These are phyloP conservation scores for Saccharomyces pastorianus DNA, from an alignment of 1,139 yeast genomes.

Conservation along the genomic window DNA sequence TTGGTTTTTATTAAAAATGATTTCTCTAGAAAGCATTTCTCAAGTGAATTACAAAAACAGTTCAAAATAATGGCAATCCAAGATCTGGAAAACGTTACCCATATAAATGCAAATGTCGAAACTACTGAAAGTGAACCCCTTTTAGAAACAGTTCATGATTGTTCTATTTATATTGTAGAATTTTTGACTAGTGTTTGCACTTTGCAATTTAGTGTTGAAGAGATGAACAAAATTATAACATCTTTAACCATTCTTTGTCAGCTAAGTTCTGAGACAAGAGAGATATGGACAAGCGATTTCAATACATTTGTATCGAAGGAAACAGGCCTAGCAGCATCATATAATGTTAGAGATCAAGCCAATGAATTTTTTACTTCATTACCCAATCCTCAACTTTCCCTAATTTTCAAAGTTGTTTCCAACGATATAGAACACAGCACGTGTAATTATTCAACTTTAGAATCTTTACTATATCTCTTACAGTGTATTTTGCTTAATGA, in stretches of 20 bases:
- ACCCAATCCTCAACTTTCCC: slow-evolving; percentile 22
- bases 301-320: slow-evolving; percentile 66
- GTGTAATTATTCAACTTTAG: slow-evolving; percentile 15
- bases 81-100: slow-evolving; percentile 18
- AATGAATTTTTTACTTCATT: slow-evolving; percentile 33
- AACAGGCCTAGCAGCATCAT: slow-evolving; percentile 50
- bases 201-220: slow-evolving; percentile 9
- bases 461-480: slow-evolving; percentile 29
- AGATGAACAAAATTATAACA: slow-evolving; percentile 10
- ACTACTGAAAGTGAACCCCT: slow-evolving; percentile 9
- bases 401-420: slow-evolving; percentile 1
- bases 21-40: slow-evolving; percentile 28
- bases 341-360: slow-evolving; percentile 46
- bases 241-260: slow-evolving; percentile 16
- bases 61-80: slow-evolving; percentile 15
- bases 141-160: slow-evolving; percentile 26
- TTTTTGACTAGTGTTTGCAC: slow-evolving; percentile 24
- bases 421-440: slow-evolving; percentile 4
- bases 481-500: slow-evolving; percentile 22
- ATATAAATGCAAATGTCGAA: slow-evolving; percentile 1
- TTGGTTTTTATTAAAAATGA: slow-evolving; percentile 28
- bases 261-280: slow-evolving; percentile 29
- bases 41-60: slow-evolving; percentile 7
- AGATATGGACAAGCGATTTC: slow-evolving; percentile 45
- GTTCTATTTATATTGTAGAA: slow-evolving; percentile 29